These are phyloP conservation scores for Craspedostauros australis DNA, from an alignment of 108 stramenopile species.

Conservation along the genomic window DNA sequence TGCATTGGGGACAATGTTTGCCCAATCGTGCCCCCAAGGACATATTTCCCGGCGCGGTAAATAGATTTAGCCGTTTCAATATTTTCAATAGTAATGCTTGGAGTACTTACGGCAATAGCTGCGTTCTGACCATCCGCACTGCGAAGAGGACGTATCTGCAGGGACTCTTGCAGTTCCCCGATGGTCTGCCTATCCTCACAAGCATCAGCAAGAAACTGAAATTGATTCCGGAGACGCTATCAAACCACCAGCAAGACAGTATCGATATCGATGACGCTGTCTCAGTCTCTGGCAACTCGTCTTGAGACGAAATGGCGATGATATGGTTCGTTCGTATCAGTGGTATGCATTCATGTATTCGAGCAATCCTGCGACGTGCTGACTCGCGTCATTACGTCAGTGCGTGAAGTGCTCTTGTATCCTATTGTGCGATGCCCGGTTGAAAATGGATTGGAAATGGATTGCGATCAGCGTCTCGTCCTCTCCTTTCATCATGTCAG, in stretches of 20 bases:
- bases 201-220: slow-evolving; percentile 36
- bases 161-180: slow-evolving; percentile 70
- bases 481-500: too few relatives aligned
- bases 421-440: too few relatives aligned
- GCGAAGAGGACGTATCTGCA: slow-evolving; percentile 53
- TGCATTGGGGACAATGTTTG: too few relatives aligned
- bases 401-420: too few relatives aligned
- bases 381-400: slow-evolving; percentile 33
- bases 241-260: background rate
- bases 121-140: too few relatives aligned
- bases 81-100: too few relatives aligned
- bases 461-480: too few relatives aligned
- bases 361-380: slow-evolving; percentile 42
- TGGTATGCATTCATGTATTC: slow-evolving; percentile 83
- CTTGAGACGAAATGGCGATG: slow-evolving; percentile 48
- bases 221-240: slow-evolving; percentile 9
- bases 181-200: slow-evolving; percentile 69
- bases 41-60: too few relatives aligned
- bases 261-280: background rate
- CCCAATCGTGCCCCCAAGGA: too few relatives aligned
- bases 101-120: too few relatives aligned
- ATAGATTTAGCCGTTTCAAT: too few relatives aligned
- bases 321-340: slow-evolving; percentile 55
- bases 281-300: slow-evolving; percentile 68
- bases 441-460: too few relatives aligned